These are phyloP conservation scores for Diaporthe sp. DNA, from an alignment of 2,329 filamentous ascomycete genomes.

Conservation along the genomic window DNA sequence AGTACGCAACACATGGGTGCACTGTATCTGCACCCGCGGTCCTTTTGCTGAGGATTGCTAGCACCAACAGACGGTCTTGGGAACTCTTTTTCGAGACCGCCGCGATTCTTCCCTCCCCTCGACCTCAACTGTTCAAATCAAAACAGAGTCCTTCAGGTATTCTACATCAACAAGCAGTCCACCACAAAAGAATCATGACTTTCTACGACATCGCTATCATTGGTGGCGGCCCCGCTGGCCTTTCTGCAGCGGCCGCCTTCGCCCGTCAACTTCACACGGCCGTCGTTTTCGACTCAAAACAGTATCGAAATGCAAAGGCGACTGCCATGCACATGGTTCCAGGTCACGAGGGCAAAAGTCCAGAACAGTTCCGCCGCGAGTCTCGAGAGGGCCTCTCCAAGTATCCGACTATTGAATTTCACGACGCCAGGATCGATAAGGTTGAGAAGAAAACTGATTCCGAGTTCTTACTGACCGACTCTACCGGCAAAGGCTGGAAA, in stretches of 20 bases:
- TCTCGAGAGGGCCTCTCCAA: conserved; percentile 51
- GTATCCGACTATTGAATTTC: conserved; percentile 52
- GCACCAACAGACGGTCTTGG: too few relatives aligned
- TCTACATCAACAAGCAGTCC: background rate
- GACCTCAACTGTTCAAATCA: too few relatives aligned
- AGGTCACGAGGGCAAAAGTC: conserved; percentile 55
- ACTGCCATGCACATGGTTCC: conserved; percentile 63
- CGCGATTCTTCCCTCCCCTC: too few relatives aligned
- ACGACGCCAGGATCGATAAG: conserved; percentile 42
- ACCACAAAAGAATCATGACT: background rate
- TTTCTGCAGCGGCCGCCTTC: conserved; percentile 61
- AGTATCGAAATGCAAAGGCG: conserved; percentile 64
- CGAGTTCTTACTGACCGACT: conserved; percentile 51
- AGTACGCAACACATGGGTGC: too few relatives aligned
- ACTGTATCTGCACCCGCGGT: too few relatives aligned
- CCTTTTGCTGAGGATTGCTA: too few relatives aligned
- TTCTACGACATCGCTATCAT: conserved; percentile 58
- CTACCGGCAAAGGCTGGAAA: conserved; percentile 55
- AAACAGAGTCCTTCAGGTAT: background rate
- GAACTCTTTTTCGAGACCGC: too few relatives aligned
- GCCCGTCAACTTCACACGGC: conserved; percentile 63
- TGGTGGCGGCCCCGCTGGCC: conserved; percentile 66
- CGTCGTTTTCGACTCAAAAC: conserved; percentile 63
- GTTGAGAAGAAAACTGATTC: conserved; percentile 39
- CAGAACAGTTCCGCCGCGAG: conserved; percentile 52